A percentile compares a stretch with the other conserved stretches of the same genome.
Evolutionary conservation across 75 land plant species (phyloP).

Genomic region (Pinus taeda): DNA sequence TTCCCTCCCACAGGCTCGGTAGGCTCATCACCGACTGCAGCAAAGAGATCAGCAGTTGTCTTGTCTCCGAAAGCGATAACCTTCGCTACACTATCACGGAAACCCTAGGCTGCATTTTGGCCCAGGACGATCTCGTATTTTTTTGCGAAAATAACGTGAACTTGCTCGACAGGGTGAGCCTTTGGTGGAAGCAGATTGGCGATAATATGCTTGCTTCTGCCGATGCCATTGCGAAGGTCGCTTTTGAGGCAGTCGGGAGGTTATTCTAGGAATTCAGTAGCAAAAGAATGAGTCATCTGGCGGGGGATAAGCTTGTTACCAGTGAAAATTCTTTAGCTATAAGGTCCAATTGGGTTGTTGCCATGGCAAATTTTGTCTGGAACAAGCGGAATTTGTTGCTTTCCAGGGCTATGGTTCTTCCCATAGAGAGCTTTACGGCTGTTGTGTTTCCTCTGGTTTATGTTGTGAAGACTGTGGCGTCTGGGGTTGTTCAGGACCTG

Average conservation of each 20-base stretch:
- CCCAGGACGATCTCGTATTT: constrained; percentile 87
- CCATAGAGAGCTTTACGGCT: constrained; percentile 78
- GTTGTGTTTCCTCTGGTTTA: constrained; percentile 85
- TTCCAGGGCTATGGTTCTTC: constrained; percentile 74
- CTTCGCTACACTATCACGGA: constrained; percentile 79
- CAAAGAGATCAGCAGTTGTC: constrained; percentile 70
- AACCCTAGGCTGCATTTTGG: constrained; percentile 84
- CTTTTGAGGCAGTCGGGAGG: constrained; percentile 88
- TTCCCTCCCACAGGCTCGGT: constrained; percentile 82
- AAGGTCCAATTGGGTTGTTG: constrained; percentile 78
- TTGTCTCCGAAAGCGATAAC: constrained; percentile 60
- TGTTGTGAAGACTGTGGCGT: constrained; percentile 84
- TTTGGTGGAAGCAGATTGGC: constrained; percentile 90
- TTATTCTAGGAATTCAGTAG: constrained; percentile 85
- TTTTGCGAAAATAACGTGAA: constrained; percentile 73
- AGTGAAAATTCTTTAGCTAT: constrained; percentile 92
- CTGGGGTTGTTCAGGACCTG: constrained; percentile 73
- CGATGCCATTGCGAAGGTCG: constrained; percentile 75
- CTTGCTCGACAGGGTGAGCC: constrained; percentile 64
- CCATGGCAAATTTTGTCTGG: constrained; percentile 84
- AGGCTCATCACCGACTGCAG: constrained; percentile 63
- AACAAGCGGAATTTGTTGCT: constrained; percentile 72
- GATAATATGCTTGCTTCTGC: constrained; percentile 72
- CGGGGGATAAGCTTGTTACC: constrained; percentile 91
- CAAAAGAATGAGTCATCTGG: constrained; percentile 92